Percentiles rank a stretch among this genome's conserved stretches.
Evolutionary conservation across 2,329 filamentous ascomycete genomes (phyloP).

Genomic region (Penicillium sp.): DNA sequence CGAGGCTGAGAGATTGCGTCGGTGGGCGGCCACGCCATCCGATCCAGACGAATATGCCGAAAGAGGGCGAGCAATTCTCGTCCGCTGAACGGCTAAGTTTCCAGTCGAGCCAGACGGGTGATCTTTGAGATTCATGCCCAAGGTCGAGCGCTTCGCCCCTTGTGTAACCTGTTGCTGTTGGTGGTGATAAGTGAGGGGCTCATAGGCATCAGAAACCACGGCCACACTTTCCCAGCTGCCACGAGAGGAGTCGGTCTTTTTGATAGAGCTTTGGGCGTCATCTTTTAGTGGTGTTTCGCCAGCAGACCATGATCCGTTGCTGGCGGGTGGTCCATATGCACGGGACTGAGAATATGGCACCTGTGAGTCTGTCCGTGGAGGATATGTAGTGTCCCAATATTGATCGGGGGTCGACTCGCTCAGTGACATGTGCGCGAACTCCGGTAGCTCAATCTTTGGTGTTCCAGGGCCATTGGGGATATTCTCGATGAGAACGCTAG

Average conservation of each 20-base stretch:
- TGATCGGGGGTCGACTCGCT: slow-evolving; percentile 18
- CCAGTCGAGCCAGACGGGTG: slow-evolving; percentile 56
- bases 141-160: slow-evolving; percentile 18
- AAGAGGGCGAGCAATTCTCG: slow-evolving; percentile 62
- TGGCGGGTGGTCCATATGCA: slow-evolving; percentile 30
- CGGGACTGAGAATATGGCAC: slow-evolving; percentile 15
- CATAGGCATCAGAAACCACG: slow-evolving; percentile 38
- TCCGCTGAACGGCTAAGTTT: slow-evolving; percentile 58
- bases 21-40: slow-evolving; percentile 61
- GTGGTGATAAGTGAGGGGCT: slow-evolving; percentile 55
- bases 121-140: slow-evolving; percentile 45
- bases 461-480: slow-evolving; percentile 22
- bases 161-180: slow-evolving; percentile 40
- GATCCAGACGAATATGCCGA: slow-evolving; percentile 76
- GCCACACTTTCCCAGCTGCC: slow-evolving; percentile 38
- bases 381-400: slow-evolving; percentile 21
- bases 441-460: slow-evolving; percentile 24
- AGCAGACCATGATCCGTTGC: slow-evolving; percentile 39
- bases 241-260: slow-evolving; percentile 32
- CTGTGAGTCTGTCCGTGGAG: slow-evolving; percentile 27
- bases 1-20: slow-evolving; percentile 59
- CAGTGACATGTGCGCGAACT: slow-evolving; percentile 30
- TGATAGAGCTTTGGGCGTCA: slow-evolving; percentile 16
- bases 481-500: slow-evolving; percentile 30
- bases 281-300: slow-evolving; percentile 29